A percentile compares a stretch with the other conserved stretches of the same genome.
Evolutionary conservation across 306 rosid genomes (phyloP).

Genomic region (Albizia julibrissin): DNA sequence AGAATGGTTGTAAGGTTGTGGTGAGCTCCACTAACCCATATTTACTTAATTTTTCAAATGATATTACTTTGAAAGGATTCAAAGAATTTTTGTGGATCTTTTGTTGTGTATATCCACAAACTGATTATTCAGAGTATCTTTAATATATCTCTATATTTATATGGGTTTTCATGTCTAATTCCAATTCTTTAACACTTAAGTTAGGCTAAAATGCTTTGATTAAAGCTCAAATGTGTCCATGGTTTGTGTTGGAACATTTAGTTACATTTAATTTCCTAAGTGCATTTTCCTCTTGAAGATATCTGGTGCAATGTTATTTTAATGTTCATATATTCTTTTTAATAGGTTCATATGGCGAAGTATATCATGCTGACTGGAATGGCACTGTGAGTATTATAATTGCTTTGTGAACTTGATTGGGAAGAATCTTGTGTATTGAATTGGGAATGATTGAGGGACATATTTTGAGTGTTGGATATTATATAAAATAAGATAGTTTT

Average conservation of each 20-base stretch:
- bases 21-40: conserved; percentile 9
- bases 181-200: too few relatives aligned
- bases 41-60: conserved; percentile 14
- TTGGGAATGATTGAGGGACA: conserved; percentile 3
- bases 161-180: too few relatives aligned
- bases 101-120: conserved; percentile 3
- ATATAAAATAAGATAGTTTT: neutral
- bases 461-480: conserved; percentile 13
- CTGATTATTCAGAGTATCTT: conserved; percentile 11
- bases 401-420: conserved; percentile 5
- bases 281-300: too few relatives aligned
- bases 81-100: neutral
- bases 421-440: conserved; percentile 24
- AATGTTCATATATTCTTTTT: conserved; percentile 33
- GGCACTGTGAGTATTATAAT: conserved; percentile 81
- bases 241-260: too few relatives aligned
- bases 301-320: neutral
- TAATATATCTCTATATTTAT: too few relatives aligned
- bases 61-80: conserved; percentile 12
- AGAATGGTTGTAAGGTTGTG: conserved; percentile 25
- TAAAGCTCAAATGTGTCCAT: too few relatives aligned
- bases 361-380: conserved; percentile 95
- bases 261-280: too few relatives aligned
- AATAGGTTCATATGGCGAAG: conserved; percentile 98
- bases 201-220: too few relatives aligned